Conservation (phyloP, 768 basidiomycete genomes). For the Podaxis sp. region DNA sequence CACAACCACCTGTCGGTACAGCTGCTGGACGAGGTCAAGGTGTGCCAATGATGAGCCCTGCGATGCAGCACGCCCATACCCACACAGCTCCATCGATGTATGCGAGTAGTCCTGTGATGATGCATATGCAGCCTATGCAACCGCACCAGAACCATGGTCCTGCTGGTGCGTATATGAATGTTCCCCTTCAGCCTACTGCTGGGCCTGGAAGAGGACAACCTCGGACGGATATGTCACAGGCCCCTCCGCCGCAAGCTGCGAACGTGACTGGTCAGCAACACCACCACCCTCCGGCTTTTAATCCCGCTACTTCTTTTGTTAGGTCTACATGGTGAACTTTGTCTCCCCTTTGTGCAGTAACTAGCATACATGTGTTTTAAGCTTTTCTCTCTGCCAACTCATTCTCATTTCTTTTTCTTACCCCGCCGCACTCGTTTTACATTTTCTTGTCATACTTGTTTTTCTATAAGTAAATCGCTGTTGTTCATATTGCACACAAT, state of each 20-base stretch:
- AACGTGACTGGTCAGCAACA: conserved; percentile 28
- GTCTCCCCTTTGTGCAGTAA: conserved; percentile 14
- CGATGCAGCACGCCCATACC: conserved; percentile 51
- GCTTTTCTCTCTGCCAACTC: conserved; percentile 33
- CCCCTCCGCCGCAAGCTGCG: conserved; percentile 30
- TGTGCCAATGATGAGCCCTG: conserved; percentile 68
- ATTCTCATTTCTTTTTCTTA: conserved; percentile 24
- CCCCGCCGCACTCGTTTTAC: conserved; percentile 18
- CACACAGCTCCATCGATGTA: conserved; percentile 60
- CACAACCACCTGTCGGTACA: conserved; percentile 32
- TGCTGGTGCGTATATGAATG: conserved; percentile 29
- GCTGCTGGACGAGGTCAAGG: conserved; percentile 39
- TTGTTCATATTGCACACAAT: conserved; percentile 26
- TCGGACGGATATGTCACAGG: conserved; percentile 36
- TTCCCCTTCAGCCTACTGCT: neutral
- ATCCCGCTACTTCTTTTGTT: conserved; percentile 29
- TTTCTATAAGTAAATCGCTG: conserved; percentile 32
- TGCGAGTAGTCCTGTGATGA: conserved; percentile 61
- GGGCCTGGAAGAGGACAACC: conserved; percentile 44
- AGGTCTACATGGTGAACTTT: conserved; percentile 47
- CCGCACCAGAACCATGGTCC: conserved; percentile 40
- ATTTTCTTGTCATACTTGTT: conserved; percentile 28
- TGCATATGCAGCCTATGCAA: conserved; percentile 51
- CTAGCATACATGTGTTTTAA: conserved; percentile 22
- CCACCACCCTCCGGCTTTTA: conserved; percentile 8